These are phyloP conservation scores for Verbascum thapsus DNA, from an alignment of 257 asterid genomes.

Conservation along the genomic window DNA sequence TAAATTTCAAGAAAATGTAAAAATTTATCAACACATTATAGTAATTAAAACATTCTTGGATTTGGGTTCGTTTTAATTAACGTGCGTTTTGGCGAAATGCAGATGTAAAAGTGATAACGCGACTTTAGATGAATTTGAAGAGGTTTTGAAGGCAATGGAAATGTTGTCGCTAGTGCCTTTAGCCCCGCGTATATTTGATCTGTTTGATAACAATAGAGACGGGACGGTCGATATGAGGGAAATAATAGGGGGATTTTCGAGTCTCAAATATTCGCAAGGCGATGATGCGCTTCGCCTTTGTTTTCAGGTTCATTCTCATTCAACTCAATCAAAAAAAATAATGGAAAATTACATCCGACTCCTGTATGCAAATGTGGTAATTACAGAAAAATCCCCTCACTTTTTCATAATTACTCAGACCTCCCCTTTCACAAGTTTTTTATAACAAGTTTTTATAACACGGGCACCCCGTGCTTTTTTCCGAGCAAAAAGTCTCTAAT, in stretches of 20 bases:
- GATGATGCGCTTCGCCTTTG: constrained; percentile 87
- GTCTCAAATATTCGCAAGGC: constrained; percentile 82
- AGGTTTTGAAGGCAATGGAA: constrained; percentile 79
- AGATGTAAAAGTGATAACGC: constrained; percentile 79
- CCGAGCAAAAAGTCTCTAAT: too few species aligned
- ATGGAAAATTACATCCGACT: too few species aligned
- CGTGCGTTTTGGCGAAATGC: constrained; percentile 30
- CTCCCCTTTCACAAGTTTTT: too few species aligned
- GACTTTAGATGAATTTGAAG: constrained; percentile 64
- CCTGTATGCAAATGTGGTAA: too few species aligned
- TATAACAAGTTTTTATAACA: too few species aligned
- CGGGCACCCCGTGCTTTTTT: too few species aligned
- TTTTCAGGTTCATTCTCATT: constrained; percentile 55
- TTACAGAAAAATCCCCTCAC: too few species aligned
- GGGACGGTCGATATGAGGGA: constrained; percentile 88
- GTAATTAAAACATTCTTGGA: too few species aligned
- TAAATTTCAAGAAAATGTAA: constrained; percentile 71
- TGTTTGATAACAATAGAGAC: constrained; percentile 78
- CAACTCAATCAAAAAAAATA: neutral
- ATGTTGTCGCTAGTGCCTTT: constrained; percentile 65
- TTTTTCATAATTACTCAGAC: too few species aligned
- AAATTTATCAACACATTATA: too few species aligned
- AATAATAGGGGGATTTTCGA: constrained; percentile 74
- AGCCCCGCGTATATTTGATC: constrained; percentile 72
- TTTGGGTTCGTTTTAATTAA: too few species aligned